A percentile compares a stretch with the other conserved stretches of the same genome.
Conservation (phyloP, 169 alveolate species). For the Eimeria maxima region DNA sequence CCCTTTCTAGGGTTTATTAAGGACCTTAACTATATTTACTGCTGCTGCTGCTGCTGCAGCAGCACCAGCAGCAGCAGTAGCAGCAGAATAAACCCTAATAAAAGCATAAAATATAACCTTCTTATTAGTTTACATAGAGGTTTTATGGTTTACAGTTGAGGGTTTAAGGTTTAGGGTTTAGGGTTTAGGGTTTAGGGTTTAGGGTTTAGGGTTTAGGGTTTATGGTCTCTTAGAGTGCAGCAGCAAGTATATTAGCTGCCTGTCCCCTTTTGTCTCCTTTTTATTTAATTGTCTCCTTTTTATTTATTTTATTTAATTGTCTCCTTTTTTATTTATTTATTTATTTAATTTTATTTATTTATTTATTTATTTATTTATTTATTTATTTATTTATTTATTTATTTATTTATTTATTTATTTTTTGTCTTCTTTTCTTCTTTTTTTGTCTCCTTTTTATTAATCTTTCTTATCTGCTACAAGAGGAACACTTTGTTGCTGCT, state of each 20-base stretch:
- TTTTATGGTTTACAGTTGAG: neutral
- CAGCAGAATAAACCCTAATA: neutral
- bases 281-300: neutral
- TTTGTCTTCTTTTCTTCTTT: neutral
- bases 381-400: too few relatives aligned
- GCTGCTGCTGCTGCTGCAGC: constrained; percentile 29
- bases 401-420: too few relatives aligned
- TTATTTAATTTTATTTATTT: too few relatives aligned
- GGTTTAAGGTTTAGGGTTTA: neutral
- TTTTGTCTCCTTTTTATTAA: neutral
- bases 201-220: constrained; percentile 49
- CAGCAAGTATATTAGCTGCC: neutral
- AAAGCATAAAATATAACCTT: too few relatives aligned
- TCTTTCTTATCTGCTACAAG: neutral
- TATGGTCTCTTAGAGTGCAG: neutral
- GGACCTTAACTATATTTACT: neutral
- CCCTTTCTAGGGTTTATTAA: neutral
- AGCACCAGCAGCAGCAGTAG: neutral
- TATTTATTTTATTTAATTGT: too few relatives aligned
- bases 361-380: neutral
- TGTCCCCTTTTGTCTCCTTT: neutral
- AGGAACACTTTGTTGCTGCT: too few relatives aligned
- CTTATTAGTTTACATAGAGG: neutral
- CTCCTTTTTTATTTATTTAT: too few relatives aligned
- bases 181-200: constrained; percentile 20